Evolutionary conservation across 2,329 filamentous ascomycete species (phyloP), one percentile per base, ranked within the genome.

Genomic region (Emmonsia crescens): DNA sequence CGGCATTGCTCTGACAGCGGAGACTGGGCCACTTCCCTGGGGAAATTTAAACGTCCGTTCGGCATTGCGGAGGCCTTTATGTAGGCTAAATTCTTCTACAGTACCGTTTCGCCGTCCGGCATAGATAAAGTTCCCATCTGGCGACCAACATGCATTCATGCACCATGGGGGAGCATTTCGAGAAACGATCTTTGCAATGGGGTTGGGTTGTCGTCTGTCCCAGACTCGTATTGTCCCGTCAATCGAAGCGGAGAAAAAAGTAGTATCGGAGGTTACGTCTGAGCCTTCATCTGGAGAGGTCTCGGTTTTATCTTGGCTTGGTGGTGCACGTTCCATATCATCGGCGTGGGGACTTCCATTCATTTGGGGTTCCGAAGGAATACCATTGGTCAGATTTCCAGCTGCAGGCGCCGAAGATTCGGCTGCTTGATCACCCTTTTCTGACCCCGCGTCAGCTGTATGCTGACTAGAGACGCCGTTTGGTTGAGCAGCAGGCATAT

Each of bases 61-160:
- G 0, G 92, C 87, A 65, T 85, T 82, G 76, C 88, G 88, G 1
- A 90, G 81, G 0, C 86, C 82, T 69, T 91, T 91, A 72, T 94
- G 90, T 21, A 99, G 80, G 69, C 85, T 91, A 75, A 89, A 99
- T 75, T 99, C 94, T 68, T 99, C 94, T 0, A 99, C 94, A 0
- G 91, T 95, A 59, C 91, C 84, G 74, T 97, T 97, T 62, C 94
- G 83, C 33, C 94, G 82, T 0, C 94, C 94, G 0, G 89, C 92
- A 75, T 96, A 99, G 68, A 99, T 92, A 74, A 85, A 91, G 75
- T 97, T 97, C 16, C 94, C 94, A 72, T 96, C 89, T 0, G 91
- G 91, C 60, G 89, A 93, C 94, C 94, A 99, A 77, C 91, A 96
- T 0, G 91, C 91, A 66, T 90, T 92, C 86, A 96, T 96, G 74